phyloP scores from a whole-genome alignment of 306 rosid species.

The Prosopis cineraria region DNA sequence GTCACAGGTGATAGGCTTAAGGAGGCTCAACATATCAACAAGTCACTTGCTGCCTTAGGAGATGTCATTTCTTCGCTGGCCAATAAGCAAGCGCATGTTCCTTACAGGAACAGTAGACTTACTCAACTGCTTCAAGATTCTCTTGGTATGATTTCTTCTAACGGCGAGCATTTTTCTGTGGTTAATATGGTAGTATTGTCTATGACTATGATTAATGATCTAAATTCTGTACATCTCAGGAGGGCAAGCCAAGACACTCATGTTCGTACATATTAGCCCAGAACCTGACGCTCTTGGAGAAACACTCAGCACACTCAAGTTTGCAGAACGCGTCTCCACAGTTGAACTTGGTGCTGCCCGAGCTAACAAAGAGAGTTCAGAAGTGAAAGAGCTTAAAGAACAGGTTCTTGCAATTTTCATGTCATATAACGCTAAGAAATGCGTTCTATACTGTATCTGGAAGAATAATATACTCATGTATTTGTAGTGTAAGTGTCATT shows the following conservation, averaged over 20 bases:
- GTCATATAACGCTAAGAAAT: background rate
- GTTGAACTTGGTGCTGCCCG: conserved; percentile 93
- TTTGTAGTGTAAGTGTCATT: conserved; percentile 1
- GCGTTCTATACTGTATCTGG: background rate
- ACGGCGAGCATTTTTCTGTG: conserved; percentile 39
- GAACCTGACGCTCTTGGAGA: conserved; percentile 80
- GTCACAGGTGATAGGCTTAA: conserved; percentile 92
- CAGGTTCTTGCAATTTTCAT: conserved; percentile 56
- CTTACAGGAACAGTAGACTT: conserved; percentile 94
- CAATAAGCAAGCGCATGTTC: conserved; percentile 83
- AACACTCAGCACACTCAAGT: conserved; percentile 88
- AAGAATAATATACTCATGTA: background rate
- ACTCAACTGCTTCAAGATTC: conserved; percentile 97
- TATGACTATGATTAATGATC: background rate
- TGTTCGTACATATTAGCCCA: conserved; percentile 96
- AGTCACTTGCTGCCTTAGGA: conserved; percentile 95
- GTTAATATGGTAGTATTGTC: background rate
- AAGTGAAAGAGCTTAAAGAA: conserved; percentile 86
- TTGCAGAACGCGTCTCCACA: conserved; percentile 93
- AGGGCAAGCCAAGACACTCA: conserved; percentile 96
- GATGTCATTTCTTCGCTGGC: conserved; percentile 96
- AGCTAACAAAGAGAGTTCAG: conserved; percentile 72
- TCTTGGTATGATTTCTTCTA: conserved; percentile 36
- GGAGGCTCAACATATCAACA: conserved; percentile 97
- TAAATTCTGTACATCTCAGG: conserved; percentile 48